Percentiles rank a stretch among this genome's conserved stretches.
Conservation (phyloP, 495 filamentous ascomycete species). For the Geopyxis carbonaria region DNA sequence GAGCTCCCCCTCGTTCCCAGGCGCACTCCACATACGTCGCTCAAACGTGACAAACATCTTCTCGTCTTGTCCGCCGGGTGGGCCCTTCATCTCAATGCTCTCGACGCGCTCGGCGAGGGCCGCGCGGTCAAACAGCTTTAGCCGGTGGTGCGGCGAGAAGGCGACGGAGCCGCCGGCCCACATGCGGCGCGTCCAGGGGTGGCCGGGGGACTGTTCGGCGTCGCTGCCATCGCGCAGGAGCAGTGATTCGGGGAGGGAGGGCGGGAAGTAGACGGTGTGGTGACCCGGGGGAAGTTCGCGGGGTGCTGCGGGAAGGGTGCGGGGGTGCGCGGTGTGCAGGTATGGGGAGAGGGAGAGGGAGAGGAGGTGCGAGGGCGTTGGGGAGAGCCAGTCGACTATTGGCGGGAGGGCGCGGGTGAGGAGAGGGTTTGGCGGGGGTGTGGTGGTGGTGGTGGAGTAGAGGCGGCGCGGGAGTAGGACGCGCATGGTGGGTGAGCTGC, state of each 20-base stretch:
- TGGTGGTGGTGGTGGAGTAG: slow-evolving; percentile 2
- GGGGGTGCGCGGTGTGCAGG: slow-evolving; percentile 31
- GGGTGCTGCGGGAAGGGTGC: slow-evolving; percentile 26
- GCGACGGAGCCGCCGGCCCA: slow-evolving; percentile 55
- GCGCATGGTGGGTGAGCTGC: no score
- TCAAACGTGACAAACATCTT: slow-evolving; percentile 20
- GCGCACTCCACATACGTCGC: slow-evolving; percentile 12
- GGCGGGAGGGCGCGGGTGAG: slow-evolving; percentile 35
- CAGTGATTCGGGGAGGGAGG: slow-evolving; percentile 34
- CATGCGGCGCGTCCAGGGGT: slow-evolving; percentile 51
- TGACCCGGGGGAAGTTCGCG: slow-evolving; percentile 39
- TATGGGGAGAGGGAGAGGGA: slow-evolving; percentile 43
- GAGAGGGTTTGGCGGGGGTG: background rate
- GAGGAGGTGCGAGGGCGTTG: slow-evolving; percentile 48
- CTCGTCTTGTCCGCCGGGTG: no score
- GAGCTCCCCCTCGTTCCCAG: background rate
- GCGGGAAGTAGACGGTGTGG: slow-evolving; percentile 58
- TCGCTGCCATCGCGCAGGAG: slow-evolving; percentile 60
- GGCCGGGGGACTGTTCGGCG: slow-evolving; percentile 45
- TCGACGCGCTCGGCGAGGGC: slow-evolving; percentile 14
- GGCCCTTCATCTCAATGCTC: slow-evolving; percentile 10
- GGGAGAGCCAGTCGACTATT: slow-evolving; percentile 46
- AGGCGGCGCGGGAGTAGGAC: background rate
- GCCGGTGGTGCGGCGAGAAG: slow-evolving; percentile 14
- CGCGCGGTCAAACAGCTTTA: slow-evolving; percentile 17